Evolutionary conservation across 345 rosid species (phyloP), one percentile per base, ranked within the genome.

Genomic region (Salix exigua): DNA sequence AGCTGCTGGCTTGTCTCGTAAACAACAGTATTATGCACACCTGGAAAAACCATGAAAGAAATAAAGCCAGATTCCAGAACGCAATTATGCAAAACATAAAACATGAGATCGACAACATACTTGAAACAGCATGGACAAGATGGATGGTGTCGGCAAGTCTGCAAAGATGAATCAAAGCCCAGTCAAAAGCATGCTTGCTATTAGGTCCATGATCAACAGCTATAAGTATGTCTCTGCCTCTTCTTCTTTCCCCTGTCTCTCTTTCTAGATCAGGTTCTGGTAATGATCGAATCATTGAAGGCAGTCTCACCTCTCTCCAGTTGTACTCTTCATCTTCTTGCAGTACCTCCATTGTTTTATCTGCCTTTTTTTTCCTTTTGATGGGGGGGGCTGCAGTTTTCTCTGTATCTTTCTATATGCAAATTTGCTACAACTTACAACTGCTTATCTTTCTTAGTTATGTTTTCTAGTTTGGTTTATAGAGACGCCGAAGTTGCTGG

Each of bases 121-220:
- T 87, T 67, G 96, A 88, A 82, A 94, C 92, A 37, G 94, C 97
- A 68, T 91, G 97, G 38, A 92, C 88, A 68, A 94, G 94, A 74
- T 92, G 96, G 58, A 94, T 69, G 70, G 97, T 94, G 83, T 94
- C 97, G 23, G 98, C 93, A 48, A 88, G 87, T 46, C 96, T 85
- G 82, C 95, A 90, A 82, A 94, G 80, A 77, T 94, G 98, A 69
- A 88, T 81, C 66, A 94, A 85, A 5, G 92, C 91, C 94, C 94
- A 90, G 75, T 88, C 88, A 63, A 90, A 85, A 40, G 94, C 94
- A 68, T 85, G 88, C 78, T 84, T 87, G 86, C 92, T 88, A 8
- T 90, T 88, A 69, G 91, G 92, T 4, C 92, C 94, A 70, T 86
- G 92, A 76, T 88, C 92, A n/a, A 88, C 48, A 18, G 92, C 94